phyloP scores from a whole-genome alignment of 768 basidiomycete species.

The Lactarius akahatsu region DNA sequence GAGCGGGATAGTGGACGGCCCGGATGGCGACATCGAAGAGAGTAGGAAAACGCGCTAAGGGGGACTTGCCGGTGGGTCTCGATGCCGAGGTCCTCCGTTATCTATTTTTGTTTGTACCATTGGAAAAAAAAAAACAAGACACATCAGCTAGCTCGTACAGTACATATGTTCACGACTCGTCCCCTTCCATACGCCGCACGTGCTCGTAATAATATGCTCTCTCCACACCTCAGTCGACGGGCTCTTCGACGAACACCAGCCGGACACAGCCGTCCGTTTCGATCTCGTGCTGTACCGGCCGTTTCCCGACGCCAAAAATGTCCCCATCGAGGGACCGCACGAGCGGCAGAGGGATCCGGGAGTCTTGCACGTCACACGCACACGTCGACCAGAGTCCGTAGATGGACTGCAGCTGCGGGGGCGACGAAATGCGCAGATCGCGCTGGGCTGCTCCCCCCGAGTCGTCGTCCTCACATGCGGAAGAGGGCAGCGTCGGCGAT shows the following conservation, averaged over 20 bases:
- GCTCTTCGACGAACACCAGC: conserved; percentile 15
- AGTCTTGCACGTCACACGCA: conserved; percentile 1
- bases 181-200: neutral
- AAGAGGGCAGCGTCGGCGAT: neutral
- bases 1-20: conserved; percentile 43
- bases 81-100: neutral
- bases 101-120: neutral
- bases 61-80: neutral
- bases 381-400: conserved; percentile 16
- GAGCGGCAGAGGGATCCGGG: neutral
- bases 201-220: neutral
- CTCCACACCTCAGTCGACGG: neutral
- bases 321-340: conserved; percentile 5
- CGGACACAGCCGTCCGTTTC: conserved; percentile 20
- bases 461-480: neutral
- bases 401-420: neutral
- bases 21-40: conserved; percentile 15
- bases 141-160: neutral
- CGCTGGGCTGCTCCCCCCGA: neutral
- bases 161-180: neutral
- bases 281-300: conserved; percentile 21
- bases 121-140: neutral
- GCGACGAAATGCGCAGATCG: neutral
- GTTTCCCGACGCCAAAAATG: conserved; percentile 23
- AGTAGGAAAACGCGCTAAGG: conserved; percentile 15